Conservation (phyloP, 768 basidiomycete genomes). For the Lentinula guzmanii region DNA sequence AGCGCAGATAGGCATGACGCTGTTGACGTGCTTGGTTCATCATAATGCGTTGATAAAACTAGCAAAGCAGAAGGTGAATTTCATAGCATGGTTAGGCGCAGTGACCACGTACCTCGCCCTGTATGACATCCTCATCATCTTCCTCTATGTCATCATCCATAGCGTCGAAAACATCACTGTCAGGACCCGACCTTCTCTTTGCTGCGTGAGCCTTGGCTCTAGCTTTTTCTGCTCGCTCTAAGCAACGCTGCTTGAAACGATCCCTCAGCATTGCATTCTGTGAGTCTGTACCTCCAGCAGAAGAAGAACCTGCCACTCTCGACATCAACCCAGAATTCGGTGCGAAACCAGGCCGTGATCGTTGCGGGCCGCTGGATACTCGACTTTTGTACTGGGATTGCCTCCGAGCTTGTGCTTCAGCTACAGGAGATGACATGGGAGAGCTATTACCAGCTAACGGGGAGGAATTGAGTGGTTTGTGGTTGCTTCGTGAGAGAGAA, state of each 20-base stretch:
- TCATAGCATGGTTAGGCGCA: not conserved
- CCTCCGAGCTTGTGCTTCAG: conserved; percentile 40
- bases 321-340: conserved; percentile 14
- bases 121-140: conserved; percentile 52
- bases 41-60: conserved; percentile 69
- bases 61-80: conserved; percentile 2
- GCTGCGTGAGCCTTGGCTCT: conserved; percentile 39
- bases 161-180: conserved; percentile 44
- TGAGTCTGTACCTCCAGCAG: conserved; percentile 29
- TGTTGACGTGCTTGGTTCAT: conserved; percentile 43
- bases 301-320: conserved; percentile 7
- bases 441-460: conserved; percentile 41
- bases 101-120: conserved; percentile 47
- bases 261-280: conserved; percentile 53
- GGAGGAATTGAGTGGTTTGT: conserved; percentile 39
- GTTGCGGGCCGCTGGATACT: conserved; percentile 15
- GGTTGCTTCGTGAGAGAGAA: conserved; percentile 11
- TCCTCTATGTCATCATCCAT: conserved; percentile 54
- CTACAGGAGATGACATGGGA: conserved; percentile 38
- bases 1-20: conserved; percentile 51
- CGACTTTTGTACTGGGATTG: conserved; percentile 49
- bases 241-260: conserved; percentile 53
- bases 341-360: not conserved
- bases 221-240: conserved; percentile 55
- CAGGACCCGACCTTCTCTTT: conserved; percentile 27